Evolutionary conservation across 208 protist species (phyloP).

Genomic region (Leishmania tarentolae): DNA sequence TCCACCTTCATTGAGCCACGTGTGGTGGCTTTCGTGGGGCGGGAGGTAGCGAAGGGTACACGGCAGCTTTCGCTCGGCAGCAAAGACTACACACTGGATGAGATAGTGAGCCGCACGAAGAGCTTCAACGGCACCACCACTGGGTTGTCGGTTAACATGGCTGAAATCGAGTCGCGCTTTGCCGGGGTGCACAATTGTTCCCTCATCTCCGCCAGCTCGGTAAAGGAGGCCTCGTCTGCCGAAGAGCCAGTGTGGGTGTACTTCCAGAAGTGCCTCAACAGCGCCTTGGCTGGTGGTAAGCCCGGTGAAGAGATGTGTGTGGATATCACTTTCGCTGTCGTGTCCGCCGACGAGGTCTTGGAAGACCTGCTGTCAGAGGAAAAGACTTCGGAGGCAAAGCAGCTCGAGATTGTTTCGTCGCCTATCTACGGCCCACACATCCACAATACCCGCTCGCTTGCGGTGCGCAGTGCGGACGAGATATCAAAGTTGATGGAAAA

Average conservation of each 20-base stretch:
- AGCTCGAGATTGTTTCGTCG: conserved; percentile 41
- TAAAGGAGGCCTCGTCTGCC: conserved; percentile 9
- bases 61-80: conserved; percentile 32
- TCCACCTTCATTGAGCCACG: conserved; percentile 35
- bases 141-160: conserved; percentile 16
- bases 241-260: conserved; percentile 47
- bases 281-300: conserved; percentile 28
- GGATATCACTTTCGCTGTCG: conserved; percentile 39
- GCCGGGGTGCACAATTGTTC: conserved; percentile 44
- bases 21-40: conserved; percentile 42
- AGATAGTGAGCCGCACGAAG: conserved; percentile 39
- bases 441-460: neutral
- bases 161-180: conserved; percentile 39
- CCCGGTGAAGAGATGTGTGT: conserved; percentile 34
- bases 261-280: conserved; percentile 38
- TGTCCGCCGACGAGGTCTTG: conserved; percentile 28
- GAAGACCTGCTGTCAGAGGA: conserved; percentile 32
- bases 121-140: conserved; percentile 15
- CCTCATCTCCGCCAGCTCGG: conserved; percentile 34
- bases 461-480: conserved; percentile 22
- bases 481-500: conserved; percentile 30
- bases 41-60: conserved; percentile 18
- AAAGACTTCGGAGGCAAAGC: neutral
- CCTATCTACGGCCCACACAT: conserved; percentile 42
- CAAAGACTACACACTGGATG: conserved; percentile 53